phyloP scores from a whole-genome alignment of 306 rosid species.

The Fragaria vesca region DNA sequence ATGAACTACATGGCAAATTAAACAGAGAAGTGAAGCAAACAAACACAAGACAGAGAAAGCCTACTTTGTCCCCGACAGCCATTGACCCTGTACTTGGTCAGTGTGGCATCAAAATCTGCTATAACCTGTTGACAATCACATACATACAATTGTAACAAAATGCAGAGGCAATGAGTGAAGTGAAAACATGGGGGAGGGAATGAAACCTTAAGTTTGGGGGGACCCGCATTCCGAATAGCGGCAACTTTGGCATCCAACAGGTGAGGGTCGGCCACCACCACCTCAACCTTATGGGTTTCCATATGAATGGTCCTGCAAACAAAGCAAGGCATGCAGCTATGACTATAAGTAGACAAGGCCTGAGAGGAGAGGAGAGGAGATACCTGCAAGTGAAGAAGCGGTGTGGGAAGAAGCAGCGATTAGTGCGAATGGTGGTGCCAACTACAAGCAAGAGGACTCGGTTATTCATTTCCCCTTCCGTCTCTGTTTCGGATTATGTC shows the following conservation, averaged over 20 bases:
- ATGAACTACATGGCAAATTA: conserved; percentile 10
- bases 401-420: no score
- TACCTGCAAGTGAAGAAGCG: conserved; percentile 27
- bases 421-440: no score
- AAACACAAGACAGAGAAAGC: conserved; percentile 22
- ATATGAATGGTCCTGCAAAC: conserved; percentile 18
- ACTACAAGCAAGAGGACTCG: no score
- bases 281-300: background rate
- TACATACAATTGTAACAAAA: background rate
- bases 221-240: conserved; percentile 59
- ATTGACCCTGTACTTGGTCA: conserved; percentile 66
- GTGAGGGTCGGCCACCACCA: conserved; percentile 34
- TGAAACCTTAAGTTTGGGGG: conserved; percentile 62
- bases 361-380: background rate
- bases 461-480: no score
- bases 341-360: background rate
- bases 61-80: conserved; percentile 82
- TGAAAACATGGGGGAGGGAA: background rate
- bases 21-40: background rate
- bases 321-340: background rate
- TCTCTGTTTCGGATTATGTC: no score
- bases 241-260: conserved; percentile 42
- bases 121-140: conserved; percentile 47
- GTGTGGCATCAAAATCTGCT: conserved; percentile 91
- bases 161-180: no score